phyloP scores from a whole-genome alignment of 768 basidiomycete genomes.

The Tulasnella sp. region DNA sequence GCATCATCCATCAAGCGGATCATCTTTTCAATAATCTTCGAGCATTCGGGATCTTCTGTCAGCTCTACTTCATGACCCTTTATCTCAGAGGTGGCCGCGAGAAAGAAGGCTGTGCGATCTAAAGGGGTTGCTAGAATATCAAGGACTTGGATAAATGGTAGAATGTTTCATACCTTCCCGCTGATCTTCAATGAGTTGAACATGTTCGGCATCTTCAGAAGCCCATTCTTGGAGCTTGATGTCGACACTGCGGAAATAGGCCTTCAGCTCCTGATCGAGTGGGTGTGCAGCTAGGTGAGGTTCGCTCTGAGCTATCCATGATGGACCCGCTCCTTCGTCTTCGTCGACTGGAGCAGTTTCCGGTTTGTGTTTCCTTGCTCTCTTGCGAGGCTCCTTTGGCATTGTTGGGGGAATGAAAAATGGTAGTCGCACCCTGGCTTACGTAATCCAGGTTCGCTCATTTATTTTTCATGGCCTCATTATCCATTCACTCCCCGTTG shows the following conservation, averaged over 20 bases:
- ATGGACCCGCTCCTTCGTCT: conserved; percentile 36
- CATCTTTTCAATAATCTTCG: conserved; percentile 81
- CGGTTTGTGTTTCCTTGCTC: conserved; percentile 16
- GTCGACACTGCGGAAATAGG: conserved; percentile 85
- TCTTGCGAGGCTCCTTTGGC: conserved; percentile 15
- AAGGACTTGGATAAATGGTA: conserved; percentile 22
- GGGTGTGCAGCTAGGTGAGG: conserved; percentile 70
- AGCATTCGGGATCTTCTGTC: conserved; percentile 89
- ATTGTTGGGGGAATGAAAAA: background rate
- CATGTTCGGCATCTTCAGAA: conserved; percentile 33
- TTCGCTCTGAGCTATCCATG: conserved; percentile 51
- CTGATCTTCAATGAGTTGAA: conserved; percentile 31
- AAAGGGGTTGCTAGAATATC: conserved; percentile 12
- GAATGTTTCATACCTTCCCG: conserved; percentile 40
- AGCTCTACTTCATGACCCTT: conserved; percentile 78
- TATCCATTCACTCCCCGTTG: too few species aligned
- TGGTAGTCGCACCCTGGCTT: too few species aligned
- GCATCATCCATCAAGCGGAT: conserved; percentile 92
- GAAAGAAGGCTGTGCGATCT: conserved; percentile 70
- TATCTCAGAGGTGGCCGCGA: conserved; percentile 78
- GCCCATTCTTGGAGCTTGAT: conserved; percentile 83
- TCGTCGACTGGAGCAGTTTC: conserved; percentile 1
- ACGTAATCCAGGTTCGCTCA: too few species aligned
- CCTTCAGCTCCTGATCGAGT: conserved; percentile 81
- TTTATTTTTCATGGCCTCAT: too few species aligned